Evolutionary conservation across 371 early-diverging fungal genomes (phyloP), one percentile per base, ranked within the genome.

Genomic region (Agmasoma carcini): DNA sequence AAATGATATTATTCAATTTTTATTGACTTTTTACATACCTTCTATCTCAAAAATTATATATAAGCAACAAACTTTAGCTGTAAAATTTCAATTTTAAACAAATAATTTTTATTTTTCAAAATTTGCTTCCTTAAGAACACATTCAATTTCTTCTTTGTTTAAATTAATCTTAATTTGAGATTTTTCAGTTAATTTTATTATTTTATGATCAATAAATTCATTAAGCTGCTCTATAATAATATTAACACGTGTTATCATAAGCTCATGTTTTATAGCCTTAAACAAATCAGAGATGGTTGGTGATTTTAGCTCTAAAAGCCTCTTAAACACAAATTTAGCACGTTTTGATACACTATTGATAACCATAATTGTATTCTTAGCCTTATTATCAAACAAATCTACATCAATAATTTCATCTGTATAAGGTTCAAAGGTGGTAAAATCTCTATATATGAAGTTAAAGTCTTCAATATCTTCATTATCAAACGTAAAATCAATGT

Each of bases 341-440:
- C 55, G 55, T 27, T 59, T 61, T 3, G 65, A 39, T 14, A 66
- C 68, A 52, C 44, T 67, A 2, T 60, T 61, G 9, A 61, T 25
- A 9, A 71, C 55, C 14, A 31, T 59, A 11, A 51, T 14, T 17
- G 46, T 22, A 20, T 30, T 40, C 41, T 37, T 33, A 20, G 22
- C 26, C 0, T 40, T 53, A 23, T 49, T 45, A 26, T 20, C 36
- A 27, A 2, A 12, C 7, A 66, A 17, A 27, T 59, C 54, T n/a
- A 62, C 59, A 25, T 59, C 65, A 7, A 58, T 14, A 19, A 38
- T 29, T 15, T 71, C 68, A 14, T 63, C 63, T 11, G 43, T 48
- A 43, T 72, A 72, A 31, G 60, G 51, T 27, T 51, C 55, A 40
- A 52, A 69, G n/a, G 72, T 72, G 3, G 72, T 72, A 9, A 72